Percentiles rank a stretch among this genome's conserved stretches.
phyloP scores from a whole-genome alignment of 2,329 filamentous ascomycete genomes.

The Scytalidium lignicola region DNA sequence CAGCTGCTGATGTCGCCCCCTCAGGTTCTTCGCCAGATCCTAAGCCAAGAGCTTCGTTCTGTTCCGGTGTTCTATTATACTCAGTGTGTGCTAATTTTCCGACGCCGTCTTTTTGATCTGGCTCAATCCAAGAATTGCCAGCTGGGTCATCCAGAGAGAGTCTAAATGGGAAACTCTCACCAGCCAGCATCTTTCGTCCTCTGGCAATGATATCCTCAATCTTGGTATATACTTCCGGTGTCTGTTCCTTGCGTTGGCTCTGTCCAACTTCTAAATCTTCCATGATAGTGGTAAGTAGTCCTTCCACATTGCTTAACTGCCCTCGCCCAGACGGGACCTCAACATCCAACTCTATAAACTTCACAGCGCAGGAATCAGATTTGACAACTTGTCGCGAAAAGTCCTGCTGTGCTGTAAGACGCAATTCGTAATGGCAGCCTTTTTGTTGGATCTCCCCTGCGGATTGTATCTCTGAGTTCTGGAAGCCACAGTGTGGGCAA shows the following conservation, averaged over 20 bases:
- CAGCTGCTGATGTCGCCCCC: conserved; percentile 42
- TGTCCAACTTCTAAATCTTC: conserved; percentile 80
- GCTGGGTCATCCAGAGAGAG: conserved; percentile 84
- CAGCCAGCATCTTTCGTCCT: conserved; percentile 70
- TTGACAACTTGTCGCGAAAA: conserved; percentile 87
- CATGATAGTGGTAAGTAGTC: conserved; percentile 71
- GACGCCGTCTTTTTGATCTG: conserved; percentile 70
- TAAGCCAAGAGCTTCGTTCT: conserved; percentile 82
- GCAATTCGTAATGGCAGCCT: conserved; percentile 78
- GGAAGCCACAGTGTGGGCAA: conserved; percentile 83
- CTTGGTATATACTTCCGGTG: conserved; percentile 74
- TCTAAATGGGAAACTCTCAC: conserved; percentile 79
- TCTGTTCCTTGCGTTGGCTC: conserved; percentile 69
- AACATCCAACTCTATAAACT: conserved; percentile 85
- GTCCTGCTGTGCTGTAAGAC: conserved; percentile 67
- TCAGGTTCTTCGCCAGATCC: conserved; percentile 55
- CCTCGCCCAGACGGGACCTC: conserved; percentile 89
- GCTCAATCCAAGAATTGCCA: conserved; percentile 95
- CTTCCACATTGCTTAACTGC: conserved; percentile 90
- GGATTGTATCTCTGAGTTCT: conserved; percentile 90
- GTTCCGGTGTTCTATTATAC: conserved; percentile 74
- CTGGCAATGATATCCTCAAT: conserved; percentile 71
- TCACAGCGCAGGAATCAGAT: conserved; percentile 79
- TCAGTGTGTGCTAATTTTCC: conserved; percentile 87
- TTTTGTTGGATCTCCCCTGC: conserved; percentile 89